Conservation (phyloP, 257 asterid genomes). For the Jasminum sambac region DNA sequence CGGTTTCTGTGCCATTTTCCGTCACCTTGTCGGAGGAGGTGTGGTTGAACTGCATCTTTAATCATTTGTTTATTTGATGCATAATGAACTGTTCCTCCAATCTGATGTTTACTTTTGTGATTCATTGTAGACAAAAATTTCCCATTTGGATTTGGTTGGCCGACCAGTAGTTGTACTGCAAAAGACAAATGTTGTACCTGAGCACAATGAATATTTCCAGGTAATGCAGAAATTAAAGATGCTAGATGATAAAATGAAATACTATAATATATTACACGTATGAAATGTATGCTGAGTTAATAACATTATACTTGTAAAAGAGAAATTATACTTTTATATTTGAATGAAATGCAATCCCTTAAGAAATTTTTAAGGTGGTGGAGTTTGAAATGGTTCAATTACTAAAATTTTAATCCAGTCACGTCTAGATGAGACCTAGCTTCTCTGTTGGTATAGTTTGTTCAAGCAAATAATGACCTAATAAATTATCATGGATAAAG, state of each 20-base stretch:
- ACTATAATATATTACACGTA: not conserved
- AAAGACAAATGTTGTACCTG: slow-evolving; percentile 82
- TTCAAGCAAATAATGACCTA: not conserved
- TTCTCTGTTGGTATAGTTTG: not conserved
- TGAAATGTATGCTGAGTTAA: not conserved
- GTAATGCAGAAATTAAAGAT: slow-evolving; percentile 33
- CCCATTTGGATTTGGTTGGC: slow-evolving; percentile 90
- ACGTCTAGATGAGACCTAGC: not conserved
- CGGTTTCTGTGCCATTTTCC: slow-evolving; percentile 66
- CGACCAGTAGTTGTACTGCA: slow-evolving; percentile 87
- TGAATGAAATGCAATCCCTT: not conserved
- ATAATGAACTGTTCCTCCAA: slow-evolving; percentile 18
- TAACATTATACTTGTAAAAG: not conserved
- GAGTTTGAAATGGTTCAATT: not conserved
- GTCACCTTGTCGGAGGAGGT: slow-evolving; percentile 79
- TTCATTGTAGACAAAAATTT: slow-evolving; percentile 64
- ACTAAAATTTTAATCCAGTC: not conserved
- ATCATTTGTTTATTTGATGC: not conserved
- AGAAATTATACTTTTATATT: not conserved
- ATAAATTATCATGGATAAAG: not conserved
- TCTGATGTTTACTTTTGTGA: slow-evolving; percentile 35
- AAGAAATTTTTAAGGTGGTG: not conserved
- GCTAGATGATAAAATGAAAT: not conserved
- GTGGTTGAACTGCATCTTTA: slow-evolving; percentile 17
- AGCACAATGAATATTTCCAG: slow-evolving; percentile 91